Percentiles rank a stretch among this genome's conserved stretches.
Conservation (phyloP, 2,329 filamentous ascomycete genomes). For the Nothomitra cinnamomea region DNA sequence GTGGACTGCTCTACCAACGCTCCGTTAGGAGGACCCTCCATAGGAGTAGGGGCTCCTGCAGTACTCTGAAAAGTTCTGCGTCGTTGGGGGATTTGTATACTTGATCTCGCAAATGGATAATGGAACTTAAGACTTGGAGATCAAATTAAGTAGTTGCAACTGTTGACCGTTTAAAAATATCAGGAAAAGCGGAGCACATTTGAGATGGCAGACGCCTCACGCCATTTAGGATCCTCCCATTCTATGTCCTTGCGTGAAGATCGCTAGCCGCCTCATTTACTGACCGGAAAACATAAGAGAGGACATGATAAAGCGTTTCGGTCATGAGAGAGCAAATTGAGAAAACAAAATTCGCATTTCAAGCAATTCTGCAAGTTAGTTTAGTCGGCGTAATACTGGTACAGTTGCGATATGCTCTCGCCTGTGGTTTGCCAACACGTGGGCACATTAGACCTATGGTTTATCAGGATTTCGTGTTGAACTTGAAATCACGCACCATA, state of each 20-base stretch:
- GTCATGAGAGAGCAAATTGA: background rate
- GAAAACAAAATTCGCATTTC: background rate
- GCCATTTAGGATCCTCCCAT: background rate
- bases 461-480: constrained; percentile 22
- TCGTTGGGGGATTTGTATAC: constrained; percentile 36
- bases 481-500: constrained; percentile 64
- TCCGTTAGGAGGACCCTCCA: constrained; percentile 47
- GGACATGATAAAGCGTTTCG: background rate
- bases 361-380: background rate
- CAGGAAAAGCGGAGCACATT: background rate
- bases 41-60: constrained; percentile 56
- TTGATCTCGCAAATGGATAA: background rate
- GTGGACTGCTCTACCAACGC: constrained; percentile 49
- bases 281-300: background rate
- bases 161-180: background rate
- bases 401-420: constrained; percentile 7
- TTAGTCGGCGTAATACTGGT: constrained; percentile 4
- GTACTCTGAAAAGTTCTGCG: constrained; percentile 49
- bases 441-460: constrained; percentile 13
- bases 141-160: too few species aligned
- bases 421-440: background rate
- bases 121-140: background rate
- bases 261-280: background rate
- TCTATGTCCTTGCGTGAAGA: background rate
- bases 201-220: background rate